Conservation (phyloP, 1,284 basidiomycete species). For the Neolentinus lepideus region DNA sequence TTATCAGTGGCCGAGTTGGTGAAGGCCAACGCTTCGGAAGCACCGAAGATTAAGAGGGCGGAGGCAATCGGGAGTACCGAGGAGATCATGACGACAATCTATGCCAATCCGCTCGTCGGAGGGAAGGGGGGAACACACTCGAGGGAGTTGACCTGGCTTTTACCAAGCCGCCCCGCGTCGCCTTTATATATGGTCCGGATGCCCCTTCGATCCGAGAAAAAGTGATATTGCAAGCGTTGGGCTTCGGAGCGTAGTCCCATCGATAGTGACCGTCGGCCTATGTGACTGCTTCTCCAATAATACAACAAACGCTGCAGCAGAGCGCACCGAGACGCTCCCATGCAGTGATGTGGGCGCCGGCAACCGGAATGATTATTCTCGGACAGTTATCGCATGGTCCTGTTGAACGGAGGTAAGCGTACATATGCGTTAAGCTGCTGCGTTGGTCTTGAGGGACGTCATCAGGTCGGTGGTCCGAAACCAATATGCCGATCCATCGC, state of each 20-base stretch:
- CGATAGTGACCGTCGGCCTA: background rate
- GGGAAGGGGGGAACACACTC: background rate
- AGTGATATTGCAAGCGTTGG: background rate
- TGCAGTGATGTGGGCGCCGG: background rate
- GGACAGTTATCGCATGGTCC: background rate
- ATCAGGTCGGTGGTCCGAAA: background rate
- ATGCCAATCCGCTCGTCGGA: background rate
- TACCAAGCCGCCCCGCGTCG: background rate
- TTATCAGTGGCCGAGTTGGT: background rate
- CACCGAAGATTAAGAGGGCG: background rate
- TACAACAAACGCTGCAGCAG: background rate
- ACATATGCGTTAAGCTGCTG: background rate
- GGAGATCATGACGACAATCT: background rate
- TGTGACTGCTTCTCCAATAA: background rate
- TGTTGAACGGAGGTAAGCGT: background rate
- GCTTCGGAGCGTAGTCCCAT: background rate
- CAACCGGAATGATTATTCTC: background rate
- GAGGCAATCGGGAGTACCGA: background rate
- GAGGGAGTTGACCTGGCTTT: background rate
- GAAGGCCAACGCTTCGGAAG: background rate
- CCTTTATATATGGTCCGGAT: background rate
- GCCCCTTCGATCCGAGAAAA: background rate
- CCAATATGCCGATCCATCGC: background rate
- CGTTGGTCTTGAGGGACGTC: background rate
- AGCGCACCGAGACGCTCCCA: background rate